phyloP scores from a whole-genome alignment of 2,329 filamentous ascomycete species.

The Fusarium poae region DNA sequence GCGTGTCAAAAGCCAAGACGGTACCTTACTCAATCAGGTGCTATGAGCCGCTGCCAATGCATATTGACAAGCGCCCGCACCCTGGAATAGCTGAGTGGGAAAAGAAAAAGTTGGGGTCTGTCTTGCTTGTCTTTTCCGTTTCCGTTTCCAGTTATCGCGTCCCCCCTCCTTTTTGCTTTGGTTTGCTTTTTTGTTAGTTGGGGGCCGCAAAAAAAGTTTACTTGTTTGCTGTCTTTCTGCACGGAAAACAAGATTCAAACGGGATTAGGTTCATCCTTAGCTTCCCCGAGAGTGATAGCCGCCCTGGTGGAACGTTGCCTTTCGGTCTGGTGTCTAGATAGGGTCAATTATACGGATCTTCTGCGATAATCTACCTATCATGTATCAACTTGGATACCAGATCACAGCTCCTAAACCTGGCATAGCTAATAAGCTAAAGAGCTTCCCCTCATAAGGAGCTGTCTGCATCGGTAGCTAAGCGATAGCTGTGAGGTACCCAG shows the following conservation, averaged over 20 bases:
- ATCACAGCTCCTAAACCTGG: neutral
- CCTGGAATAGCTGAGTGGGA: neutral
- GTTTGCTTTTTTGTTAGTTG: constrained; percentile 4
- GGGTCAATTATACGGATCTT: neutral
- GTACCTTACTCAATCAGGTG: constrained; percentile 17
- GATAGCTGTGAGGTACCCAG: neutral
- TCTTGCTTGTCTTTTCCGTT: neutral
- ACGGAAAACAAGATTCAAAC: constrained; percentile 17
- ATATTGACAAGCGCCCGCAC: neutral
- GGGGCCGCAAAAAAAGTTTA: constrained; percentile 16
- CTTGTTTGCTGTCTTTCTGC: neutral
- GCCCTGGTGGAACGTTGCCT: constrained; percentile 1
- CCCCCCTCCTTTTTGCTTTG: neutral
- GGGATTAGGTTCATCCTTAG: neutral
- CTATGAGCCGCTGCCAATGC: constrained; percentile 24
- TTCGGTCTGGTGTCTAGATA: neutral
- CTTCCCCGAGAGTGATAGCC: neutral
- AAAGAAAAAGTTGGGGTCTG: neutral
- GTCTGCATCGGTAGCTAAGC: neutral
- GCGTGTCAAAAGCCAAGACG: constrained; percentile 9
- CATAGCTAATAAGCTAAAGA: neutral
- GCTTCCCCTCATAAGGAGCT: constrained; percentile 1
- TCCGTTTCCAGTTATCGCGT: too few relatives aligned
- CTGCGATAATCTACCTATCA: neutral
- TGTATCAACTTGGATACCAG: neutral